Base-by-base conservation (phyloP, 345 rosid genomes). In the Cardiospermum halicacabum region DNA sequence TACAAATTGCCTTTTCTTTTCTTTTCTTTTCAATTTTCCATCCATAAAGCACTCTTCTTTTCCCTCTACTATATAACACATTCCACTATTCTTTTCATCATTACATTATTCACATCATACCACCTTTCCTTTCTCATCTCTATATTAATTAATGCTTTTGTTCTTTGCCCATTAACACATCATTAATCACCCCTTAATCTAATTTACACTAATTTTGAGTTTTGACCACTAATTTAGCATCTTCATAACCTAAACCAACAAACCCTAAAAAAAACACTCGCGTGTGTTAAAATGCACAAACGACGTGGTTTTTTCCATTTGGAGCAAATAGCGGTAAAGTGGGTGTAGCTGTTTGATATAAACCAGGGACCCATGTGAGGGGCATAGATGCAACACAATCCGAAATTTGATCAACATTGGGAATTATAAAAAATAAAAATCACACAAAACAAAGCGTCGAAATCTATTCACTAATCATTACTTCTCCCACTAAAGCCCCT, bases 401-500 rank as follows among this genome's bases (percentile, higher is more conserved):
- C 82, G 60, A 75, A 68, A 53, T 65, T 69, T 66, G 84, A 75
- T 75, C 75, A 75, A 70, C 72, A 57, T 69, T 18, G 68, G 81
- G 75, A 65, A 50, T n/a, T n/a, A 62, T 40, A 62, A 79, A 73
- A 68, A 47, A 13, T 5, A 47, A 47, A 4, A 18, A 5, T 47
- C n/a, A 21, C 5, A 47, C 1, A 7, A 18, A 72, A 62, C 76
- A 67, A 18, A 36, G 65, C 63, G 67, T 82, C 73, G 34, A 77
- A 74, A 69, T 74, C 74, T 65, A 58, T 74, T 80, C 74, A 42
- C 87, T 74, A 78, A 80, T 85, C 79, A 85, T 85, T 78, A 76
- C 82, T 67, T 80, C 84, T 62, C 76, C 90, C 84, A 78, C 87
- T 82, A 62, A 71, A 36, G 36, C 15, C 42, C 21, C 22, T 3